Base-by-base conservation (phyloP, 2,329 filamentous ascomycete genomes). In the Neocatenulostroma microsporum region DNA sequence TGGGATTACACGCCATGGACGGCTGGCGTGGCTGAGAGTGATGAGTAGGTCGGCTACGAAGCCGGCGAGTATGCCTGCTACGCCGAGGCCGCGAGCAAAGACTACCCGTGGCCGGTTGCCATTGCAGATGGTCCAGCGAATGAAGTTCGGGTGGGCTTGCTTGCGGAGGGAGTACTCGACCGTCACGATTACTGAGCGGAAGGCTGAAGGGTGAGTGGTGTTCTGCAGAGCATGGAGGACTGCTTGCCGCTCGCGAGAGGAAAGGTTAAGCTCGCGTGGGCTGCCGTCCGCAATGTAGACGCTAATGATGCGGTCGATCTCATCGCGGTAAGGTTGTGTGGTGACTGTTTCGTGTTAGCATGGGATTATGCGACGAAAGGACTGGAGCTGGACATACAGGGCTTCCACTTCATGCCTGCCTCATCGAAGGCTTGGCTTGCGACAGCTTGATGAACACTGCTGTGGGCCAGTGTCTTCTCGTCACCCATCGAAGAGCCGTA, bases 71-170 rank as follows among this genome's bases (percentile, higher is more conserved):
- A 85, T 78, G 24, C 72, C 63, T 6, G 62, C 66, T 13, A 75
- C 60, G n/a, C 84, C 82, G 2, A 87, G 69, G 5, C 67, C 68
- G 17, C 76, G 74, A 4, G 82, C 82, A 53, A 86, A 86, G 40
- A 73, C 62, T 36, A 85, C 76, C 25, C 84, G 80, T 17, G 80
- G 70, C 17, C 74, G 73, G 56, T 88, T 91, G 51, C 82, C 82
- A 57, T 91, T 91, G 68, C 79, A 82, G 57, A 88, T 84, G 30
- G 76, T 78, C 82, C 83, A 89, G 40, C 83, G 77, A 50, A 89
- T 78, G 67, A 89, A 89, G 64, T 89, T 88, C 47, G 83, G 83
- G 51, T 89, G 84, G 1, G 82, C 76, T 57, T 88, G 82, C 47
- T 73, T 73, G 20, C 84, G 80, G 3, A 91, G 74, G 7, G 74